Base-by-base conservation (phyloP, 768 basidiomycete species). In the Leccinum variicolor region DNA sequence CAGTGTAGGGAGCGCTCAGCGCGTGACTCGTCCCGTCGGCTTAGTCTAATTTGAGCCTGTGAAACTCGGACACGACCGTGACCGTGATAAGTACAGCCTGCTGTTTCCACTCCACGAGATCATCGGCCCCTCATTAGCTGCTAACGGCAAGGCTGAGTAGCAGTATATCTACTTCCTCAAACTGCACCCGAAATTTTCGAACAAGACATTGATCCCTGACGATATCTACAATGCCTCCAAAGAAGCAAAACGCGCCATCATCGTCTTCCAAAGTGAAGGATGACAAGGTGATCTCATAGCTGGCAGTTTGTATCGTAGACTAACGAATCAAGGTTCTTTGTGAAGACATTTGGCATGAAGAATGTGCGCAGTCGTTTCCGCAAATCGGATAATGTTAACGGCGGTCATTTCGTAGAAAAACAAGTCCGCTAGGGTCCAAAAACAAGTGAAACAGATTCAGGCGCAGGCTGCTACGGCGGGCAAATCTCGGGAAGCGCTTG, bases 391-490 rank as follows among this genome's bases (percentile, higher is more conserved):
- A 56, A 54, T 29, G 56, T 52, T 53, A 25, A 64, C 54, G 34
- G n/a, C 33, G 39, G 55, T 58, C 41, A 19, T 47, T 43, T 33
- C 49, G 49, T 69, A 92, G 90, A 95, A 94, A 92, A 94, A 94
- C 71, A 94, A 93, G 77, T 95, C 94, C 3, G 76, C 92, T 66
- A 97, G 89, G 73, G 95, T 95, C 26, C 90, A 98, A 78, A 85
- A 89, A 64, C 82, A 92, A 62, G 87, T 96, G 21, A 84, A 85
- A 51, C 79, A 80, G 48, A 84, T 98, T 50, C 86, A 97, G 74
- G 81, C 87, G 59, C 91, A 95, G 71, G 81, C 85, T 45, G 74
- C 87, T 3, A 63, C 77, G 64, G 71, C 87, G 0, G 94, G 94
- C 39, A 95, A 95, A 73, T 94, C 89, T 31, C 85, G 82, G 55